phyloP scores from a whole-genome alignment of 495 filamentous ascomycete genomes.

The Talaromyces nanjingensis region DNA sequence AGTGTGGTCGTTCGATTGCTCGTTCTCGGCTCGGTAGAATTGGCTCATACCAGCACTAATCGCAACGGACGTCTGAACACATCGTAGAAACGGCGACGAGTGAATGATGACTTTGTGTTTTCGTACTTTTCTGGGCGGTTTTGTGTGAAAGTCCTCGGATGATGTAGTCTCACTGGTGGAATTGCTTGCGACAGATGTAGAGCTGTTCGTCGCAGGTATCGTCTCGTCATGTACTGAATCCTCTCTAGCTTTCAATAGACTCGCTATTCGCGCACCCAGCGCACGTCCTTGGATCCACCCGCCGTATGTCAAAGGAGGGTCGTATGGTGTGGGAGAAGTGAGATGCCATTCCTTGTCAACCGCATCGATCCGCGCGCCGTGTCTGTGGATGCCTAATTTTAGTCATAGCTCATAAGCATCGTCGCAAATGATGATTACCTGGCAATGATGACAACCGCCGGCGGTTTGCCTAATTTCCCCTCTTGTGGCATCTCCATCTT shows the following conservation, averaged over 20 bases:
- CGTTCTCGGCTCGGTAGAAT: constrained; percentile 29
- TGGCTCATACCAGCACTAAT: constrained; percentile 84
- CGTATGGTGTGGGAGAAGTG: constrained; percentile 90
- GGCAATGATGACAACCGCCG: constrained; percentile 70
- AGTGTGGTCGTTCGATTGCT: constrained; percentile 1
- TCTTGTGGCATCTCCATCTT: background rate
- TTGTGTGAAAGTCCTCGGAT: constrained; percentile 11
- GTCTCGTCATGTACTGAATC: constrained; percentile 9
- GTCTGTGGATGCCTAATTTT: constrained; percentile 42
- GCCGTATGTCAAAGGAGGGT: constrained; percentile 89
- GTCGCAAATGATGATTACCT: constrained; percentile 43
- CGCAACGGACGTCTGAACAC: constrained; percentile 85
- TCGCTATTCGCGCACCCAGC: constrained; percentile 72
- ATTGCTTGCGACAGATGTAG: background rate
- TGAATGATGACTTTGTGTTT: constrained; percentile 80
- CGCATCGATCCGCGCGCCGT: constrained; percentile 87
- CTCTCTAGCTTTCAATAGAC: constrained; percentile 51
- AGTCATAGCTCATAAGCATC: background rate
- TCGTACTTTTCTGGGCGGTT: constrained; percentile 30
- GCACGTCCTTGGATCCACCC: constrained; percentile 83
- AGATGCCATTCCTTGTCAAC: constrained; percentile 94
- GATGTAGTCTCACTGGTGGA: background rate
- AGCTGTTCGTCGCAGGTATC: background rate
- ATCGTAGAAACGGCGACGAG: constrained; percentile 85
- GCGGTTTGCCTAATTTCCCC: constrained; percentile 45